Base-by-base conservation (phyloP, 805 yeast genomes). In the Candida fluviatilis region DNA sequence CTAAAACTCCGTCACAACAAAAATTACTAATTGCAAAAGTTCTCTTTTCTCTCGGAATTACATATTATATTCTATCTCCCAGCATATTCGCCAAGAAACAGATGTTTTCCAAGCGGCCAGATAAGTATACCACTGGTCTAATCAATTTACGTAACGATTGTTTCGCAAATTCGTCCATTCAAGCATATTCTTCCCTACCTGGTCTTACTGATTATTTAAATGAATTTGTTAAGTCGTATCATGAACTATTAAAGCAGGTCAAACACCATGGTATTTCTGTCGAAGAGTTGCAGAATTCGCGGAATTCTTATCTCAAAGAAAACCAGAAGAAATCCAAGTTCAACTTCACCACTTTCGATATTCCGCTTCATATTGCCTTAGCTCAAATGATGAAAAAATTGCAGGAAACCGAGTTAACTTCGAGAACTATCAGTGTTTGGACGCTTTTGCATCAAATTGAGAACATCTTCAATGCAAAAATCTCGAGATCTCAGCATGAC, bases 161-260 rank as follows among this genome's bases (percentile, higher is more conserved):
- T 58, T 91, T 87, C 64, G 96, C 96, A 43, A 91, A 93, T 54
- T 77, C 95, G 5, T 80, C 90, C 1, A 53, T 93, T 14, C 99
- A 91, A 57, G 93, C 90, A 0, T 70, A 84, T 38, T 75, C 82
- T 13, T 62, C 88, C 0, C 55, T 82, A 13, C 81, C 85, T 0
- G 72, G 73, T 0, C 52, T 85, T 35, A 76, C 81, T 26, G 64
- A 60, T 3, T 84, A 85, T 49, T 56, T 84, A 43, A 79, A 68
- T 40, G 50, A 55, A 21, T 57, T 74, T 38, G 57, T 67, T 27
- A 47, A 50, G 12, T 47, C 55, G 4, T 66, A 53, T 45, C 46
- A 48, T 21, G 46, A 51, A 10, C 40, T 64, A 5, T 44, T 47
- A 31, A 40, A 45, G 17, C 50, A 57, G 44, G 42, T 50, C 36